phyloP scores from a whole-genome alignment of 495 filamentous ascomycete genomes.

The Ramalina intermedia region DNA sequence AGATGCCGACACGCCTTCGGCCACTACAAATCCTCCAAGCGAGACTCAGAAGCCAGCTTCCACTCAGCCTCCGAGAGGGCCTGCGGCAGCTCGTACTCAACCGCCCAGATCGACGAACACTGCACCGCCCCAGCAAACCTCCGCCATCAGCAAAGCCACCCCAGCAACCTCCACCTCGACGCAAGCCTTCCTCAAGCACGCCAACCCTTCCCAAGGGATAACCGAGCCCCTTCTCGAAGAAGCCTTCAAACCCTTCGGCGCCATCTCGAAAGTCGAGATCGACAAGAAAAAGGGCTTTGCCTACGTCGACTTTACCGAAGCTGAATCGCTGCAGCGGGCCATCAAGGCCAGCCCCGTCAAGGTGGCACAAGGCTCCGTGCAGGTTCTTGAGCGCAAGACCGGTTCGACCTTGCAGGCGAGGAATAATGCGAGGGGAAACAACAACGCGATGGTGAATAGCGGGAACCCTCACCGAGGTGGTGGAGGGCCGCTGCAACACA shows the following conservation, averaged over 20 bases:
- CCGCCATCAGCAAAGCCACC: constrained; percentile 8
- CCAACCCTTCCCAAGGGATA: constrained; percentile 80
- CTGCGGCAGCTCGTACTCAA: constrained; percentile 23
- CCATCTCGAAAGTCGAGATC: constrained; percentile 66
- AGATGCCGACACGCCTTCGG: constrained; percentile 3
- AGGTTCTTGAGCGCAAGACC: constrained; percentile 68
- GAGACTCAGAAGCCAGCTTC: neutral
- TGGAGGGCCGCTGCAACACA: neutral
- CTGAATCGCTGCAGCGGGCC: constrained; percentile 56
- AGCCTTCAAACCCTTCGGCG: constrained; percentile 55
- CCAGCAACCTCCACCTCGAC: constrained; percentile 39
- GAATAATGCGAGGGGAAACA: constrained; percentile 8
- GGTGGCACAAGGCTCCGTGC: constrained; percentile 71
- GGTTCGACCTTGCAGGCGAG: constrained; percentile 14
- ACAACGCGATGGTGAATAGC: neutral
- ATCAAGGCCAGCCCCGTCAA: constrained; percentile 66
- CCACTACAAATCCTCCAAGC: constrained; percentile 6
- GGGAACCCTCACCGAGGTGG: neutral
- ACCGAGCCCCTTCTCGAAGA: constrained; percentile 62
- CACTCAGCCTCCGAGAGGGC: constrained; percentile 18
- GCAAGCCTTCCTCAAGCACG: constrained; percentile 86
- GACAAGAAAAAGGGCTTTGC: constrained; percentile 88
- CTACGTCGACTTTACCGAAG: constrained; percentile 69
- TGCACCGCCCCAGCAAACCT: constrained; percentile 9
- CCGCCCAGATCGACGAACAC: constrained; percentile 21